phyloP scores from a whole-genome alignment of 202 grass and related monocot species.

The Setaria italica region DNA sequence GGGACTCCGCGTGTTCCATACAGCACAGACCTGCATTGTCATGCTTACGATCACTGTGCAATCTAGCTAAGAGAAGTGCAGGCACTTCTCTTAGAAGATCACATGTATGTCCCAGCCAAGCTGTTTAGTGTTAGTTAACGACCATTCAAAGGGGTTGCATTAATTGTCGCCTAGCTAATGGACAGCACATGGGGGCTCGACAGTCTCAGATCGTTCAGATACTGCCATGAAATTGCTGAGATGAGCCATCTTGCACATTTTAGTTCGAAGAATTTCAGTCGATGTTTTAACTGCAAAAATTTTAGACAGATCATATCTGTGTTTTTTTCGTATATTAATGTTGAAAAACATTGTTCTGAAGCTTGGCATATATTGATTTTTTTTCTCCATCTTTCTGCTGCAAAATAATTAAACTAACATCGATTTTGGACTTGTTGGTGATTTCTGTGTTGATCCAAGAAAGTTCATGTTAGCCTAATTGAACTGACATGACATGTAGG shows the following conservation, averaged over 20 bases:
- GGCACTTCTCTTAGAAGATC: not conserved
- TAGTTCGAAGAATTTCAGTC: too few relatives aligned
- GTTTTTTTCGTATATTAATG: not conserved
- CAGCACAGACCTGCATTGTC: too few relatives aligned
- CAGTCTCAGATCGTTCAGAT: not conserved
- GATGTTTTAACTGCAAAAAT: not conserved
- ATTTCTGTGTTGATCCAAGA: too few relatives aligned
- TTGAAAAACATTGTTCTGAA: not conserved
- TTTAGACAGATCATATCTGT: not conserved
- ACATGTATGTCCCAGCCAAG: not conserved
- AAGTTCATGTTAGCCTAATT: too few relatives aligned
- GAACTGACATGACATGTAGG: too few relatives aligned
- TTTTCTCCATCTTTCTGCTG: not conserved
- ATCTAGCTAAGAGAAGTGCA: too few relatives aligned
- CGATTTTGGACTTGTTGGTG: not conserved
- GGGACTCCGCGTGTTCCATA: too few relatives aligned
- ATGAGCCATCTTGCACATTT: not conserved
- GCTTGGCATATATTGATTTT: not conserved
- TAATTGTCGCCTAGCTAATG: not conserved
- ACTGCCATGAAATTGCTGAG: not conserved
- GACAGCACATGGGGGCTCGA: not conserved
- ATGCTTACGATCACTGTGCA: too few relatives aligned
- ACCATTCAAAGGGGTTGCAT: not conserved
- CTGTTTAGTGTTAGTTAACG: not conserved
- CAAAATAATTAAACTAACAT: not conserved